These are phyloP conservation scores for Pascua sp. DNA, from an alignment of 1,284 basidiomycete genomes.

Conservation along the genomic window DNA sequence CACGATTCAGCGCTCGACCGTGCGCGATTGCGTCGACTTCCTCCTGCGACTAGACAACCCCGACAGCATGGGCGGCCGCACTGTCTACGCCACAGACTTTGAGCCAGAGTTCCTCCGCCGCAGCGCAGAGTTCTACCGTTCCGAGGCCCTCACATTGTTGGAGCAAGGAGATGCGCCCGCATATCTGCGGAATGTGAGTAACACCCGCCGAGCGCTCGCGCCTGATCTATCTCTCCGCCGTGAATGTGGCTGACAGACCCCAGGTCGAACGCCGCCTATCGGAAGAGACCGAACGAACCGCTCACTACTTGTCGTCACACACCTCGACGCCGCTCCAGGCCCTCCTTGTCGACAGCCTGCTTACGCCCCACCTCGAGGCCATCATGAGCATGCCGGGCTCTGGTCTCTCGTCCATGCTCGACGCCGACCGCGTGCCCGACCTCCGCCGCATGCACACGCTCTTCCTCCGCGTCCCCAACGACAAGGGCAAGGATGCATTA, in stretches of 20 bases:
- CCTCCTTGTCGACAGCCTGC: slow-evolving; percentile 73
- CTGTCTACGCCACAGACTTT: slow-evolving; percentile 79
- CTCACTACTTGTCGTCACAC: slow-evolving; percentile 78
- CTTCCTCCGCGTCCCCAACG: slow-evolving; percentile 64
- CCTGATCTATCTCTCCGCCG: not conserved
- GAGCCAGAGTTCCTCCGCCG: slow-evolving; percentile 78
- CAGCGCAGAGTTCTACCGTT: slow-evolving; percentile 73
- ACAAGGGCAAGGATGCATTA: slow-evolving; percentile 62
- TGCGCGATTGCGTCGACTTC: slow-evolving; percentile 87
- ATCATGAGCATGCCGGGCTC: slow-evolving; percentile 79
- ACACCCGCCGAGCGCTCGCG: too few relatives aligned
- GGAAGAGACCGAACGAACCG: slow-evolving; percentile 81
- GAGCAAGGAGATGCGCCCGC: slow-evolving; percentile 74
- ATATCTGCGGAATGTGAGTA: slow-evolving; percentile 72
- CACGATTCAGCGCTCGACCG: slow-evolving; percentile 83
- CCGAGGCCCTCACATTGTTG: slow-evolving; percentile 69
- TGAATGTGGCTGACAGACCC: not conserved
- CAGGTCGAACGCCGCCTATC: slow-evolving; percentile 80
- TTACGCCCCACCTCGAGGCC: slow-evolving; percentile 70
- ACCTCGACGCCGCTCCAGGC: slow-evolving; percentile 68
- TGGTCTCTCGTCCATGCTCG: slow-evolving; percentile 84
- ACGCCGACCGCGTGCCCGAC: slow-evolving; percentile 72
- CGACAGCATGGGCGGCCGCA: slow-evolving; percentile 50
- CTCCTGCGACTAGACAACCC: slow-evolving; percentile 55
- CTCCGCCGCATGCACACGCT: slow-evolving; percentile 77